Conservation (phyloP, 306 rosid genomes). For the Trifolium pratense region DNA sequence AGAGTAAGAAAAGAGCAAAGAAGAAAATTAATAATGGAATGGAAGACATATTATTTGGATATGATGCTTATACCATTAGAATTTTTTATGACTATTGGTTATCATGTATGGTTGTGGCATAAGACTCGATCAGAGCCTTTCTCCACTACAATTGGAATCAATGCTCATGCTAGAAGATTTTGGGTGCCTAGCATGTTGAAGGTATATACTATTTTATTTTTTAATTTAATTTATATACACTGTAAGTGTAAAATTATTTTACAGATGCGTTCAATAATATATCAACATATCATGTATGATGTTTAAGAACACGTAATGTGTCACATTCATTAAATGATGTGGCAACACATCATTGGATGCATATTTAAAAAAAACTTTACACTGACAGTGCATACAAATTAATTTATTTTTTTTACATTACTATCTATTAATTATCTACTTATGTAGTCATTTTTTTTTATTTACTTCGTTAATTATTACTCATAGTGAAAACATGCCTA, state of each 20-base stretch:
- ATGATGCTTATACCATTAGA: conserved; percentile 74
- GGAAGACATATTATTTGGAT: conserved; percentile 81
- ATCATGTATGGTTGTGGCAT: conserved; percentile 82
- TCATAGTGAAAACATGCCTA: neutral
- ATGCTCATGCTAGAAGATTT: conserved; percentile 66
- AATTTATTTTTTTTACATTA: no score
- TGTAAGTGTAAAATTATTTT: no score
- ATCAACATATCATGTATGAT: no score
- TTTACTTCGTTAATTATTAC: neutral
- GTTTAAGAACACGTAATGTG: no score
- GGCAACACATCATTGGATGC: no score
- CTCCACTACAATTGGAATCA: conserved; percentile 72
- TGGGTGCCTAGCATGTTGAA: conserved; percentile 69
- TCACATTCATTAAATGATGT: no score
- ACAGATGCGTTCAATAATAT: no score
- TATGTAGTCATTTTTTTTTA: neutral
- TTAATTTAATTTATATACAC: no score
- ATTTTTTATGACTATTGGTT: conserved; percentile 49
- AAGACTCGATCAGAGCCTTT: conserved; percentile 64
- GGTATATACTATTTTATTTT: no score
- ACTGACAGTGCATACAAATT: no score
- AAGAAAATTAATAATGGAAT: conserved; percentile 50
- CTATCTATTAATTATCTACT: neutral
- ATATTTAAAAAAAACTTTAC: no score
- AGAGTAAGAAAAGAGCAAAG: neutral